Base-by-base conservation (phyloP, 768 basidiomycete species). In the Crassisporium funariophilum region DNA sequence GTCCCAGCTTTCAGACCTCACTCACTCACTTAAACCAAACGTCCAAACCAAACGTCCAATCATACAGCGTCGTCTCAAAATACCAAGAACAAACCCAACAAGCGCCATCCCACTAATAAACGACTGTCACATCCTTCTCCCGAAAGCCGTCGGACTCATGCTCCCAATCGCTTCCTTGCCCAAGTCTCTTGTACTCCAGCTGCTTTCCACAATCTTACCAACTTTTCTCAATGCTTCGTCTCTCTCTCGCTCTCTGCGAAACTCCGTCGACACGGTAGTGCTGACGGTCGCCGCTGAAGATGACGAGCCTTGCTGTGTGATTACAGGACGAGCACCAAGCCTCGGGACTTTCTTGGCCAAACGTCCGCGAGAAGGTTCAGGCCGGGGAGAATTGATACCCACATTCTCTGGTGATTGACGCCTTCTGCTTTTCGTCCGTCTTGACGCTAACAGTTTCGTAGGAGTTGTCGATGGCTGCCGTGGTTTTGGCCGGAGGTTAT, bases 171-270 rank as follows among this genome's bases (percentile, higher is more conserved):
- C 60, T 33, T 53, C 52, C 17, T 23, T 25, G 5, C 36, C 44
- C 10, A 54, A n/a, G 29, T 44, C 61, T 2, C 68, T 52, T 16
- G 63, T 52, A 22, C 56, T 64, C 63, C 72, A 69, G 5, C 74
- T 66, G 44, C 49, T 57, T 16, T 62, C 57, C 22, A 75, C 57
- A 16, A 75, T 70, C 15, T 66, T 60, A 22, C 68, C 67, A 2
- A 76, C 69, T 39, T 52, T 65, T 46, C 41, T 53, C 13, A 71
- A 44, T 43, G 66, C 61, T 9, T 53, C 58, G 12, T 61, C 63
- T 34, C 54, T 54, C 1, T n/a, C n/a, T n/a, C n/a, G n/a, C 50
- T 52, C 12, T 36, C 23, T 34, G 41, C 23, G 22, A 9, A 11
- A 3, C 23, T 16, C 25, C 7, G 16, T 3, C 12, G 25, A 25